Evolutionary conservation across 2,329 filamentous ascomycete species (phyloP).

Genomic region (Hypoxylon sp.): DNA sequence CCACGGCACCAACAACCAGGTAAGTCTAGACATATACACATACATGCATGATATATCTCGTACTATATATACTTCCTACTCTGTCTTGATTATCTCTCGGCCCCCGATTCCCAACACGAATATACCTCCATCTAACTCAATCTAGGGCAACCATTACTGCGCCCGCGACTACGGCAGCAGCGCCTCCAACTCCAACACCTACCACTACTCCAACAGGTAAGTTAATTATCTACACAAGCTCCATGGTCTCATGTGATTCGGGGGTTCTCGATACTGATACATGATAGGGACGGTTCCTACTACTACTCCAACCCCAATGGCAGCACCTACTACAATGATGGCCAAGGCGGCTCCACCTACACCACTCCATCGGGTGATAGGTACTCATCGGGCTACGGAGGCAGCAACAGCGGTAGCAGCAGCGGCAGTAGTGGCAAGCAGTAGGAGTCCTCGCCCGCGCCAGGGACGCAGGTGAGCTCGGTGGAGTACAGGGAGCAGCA

Average conservation of each 20-base stretch:
- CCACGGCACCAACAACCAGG: slow-evolving; percentile 75
- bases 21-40: slow-evolving; percentile 52
- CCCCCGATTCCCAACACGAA: neutral
- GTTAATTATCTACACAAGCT: slow-evolving; percentile 41
- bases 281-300: slow-evolving; percentile 73
- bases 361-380: slow-evolving; percentile 66
- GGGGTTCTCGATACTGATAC: neutral
- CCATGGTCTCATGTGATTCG: neutral
- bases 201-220: slow-evolving; percentile 77
- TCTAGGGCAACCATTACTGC: slow-evolving; percentile 78
- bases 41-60: neutral
- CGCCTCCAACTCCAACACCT: slow-evolving; percentile 70
- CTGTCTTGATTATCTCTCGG: neutral
- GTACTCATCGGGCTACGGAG: slow-evolving; percentile 48
- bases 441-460: slow-evolving; percentile 20
- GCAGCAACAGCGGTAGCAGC: slow-evolving; percentile 26
- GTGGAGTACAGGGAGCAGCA: slow-evolving; percentile 13
- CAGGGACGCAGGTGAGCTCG: slow-evolving; percentile 7
- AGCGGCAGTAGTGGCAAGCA: slow-evolving; percentile 30
- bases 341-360: slow-evolving; percentile 71
- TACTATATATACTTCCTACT: neutral
- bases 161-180: slow-evolving; percentile 72
- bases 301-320: slow-evolving; percentile 80
- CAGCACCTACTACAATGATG: slow-evolving; percentile 77
- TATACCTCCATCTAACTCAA: neutral